Conservation (phyloP, 2,329 filamentous ascomycete genomes). For the Ophidiomyces ophidiicola region DNA sequence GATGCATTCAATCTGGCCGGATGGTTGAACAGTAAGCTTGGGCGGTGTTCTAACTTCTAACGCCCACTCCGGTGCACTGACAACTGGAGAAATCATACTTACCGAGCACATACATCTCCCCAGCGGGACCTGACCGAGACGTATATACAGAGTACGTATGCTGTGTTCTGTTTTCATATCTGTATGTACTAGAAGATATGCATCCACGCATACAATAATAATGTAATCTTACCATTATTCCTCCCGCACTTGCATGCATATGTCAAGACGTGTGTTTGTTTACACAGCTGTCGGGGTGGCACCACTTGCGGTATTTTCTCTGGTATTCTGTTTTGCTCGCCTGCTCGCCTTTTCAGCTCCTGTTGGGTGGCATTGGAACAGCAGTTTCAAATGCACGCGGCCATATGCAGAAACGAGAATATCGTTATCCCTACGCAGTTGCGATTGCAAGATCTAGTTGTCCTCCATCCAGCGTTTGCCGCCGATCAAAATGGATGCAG, state of each 20-base stretch:
- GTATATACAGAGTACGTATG: neutral
- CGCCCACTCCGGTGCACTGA: too few species aligned
- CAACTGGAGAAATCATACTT: neutral
- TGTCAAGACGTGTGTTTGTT: too few species aligned
- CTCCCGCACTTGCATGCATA: too few species aligned
- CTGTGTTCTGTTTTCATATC: conserved; percentile 1
- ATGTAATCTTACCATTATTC: too few species aligned
- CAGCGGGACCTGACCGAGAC: too few species aligned
- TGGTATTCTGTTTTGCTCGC: neutral
- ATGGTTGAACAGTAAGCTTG: conserved; percentile 20
- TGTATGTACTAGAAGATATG: neutral
- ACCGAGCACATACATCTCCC: neutral
- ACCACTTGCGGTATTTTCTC: conserved; percentile 8
- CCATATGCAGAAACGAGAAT: neutral
- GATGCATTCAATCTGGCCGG: conserved; percentile 12
- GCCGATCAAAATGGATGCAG: neutral
- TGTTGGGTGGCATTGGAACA: neutral
- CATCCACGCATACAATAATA: too few species aligned
- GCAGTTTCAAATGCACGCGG: neutral
- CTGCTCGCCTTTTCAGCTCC: neutral
- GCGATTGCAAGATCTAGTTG: neutral
- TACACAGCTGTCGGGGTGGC: neutral
- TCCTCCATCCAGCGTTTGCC: neutral
- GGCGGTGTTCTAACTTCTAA: conserved; percentile 13
- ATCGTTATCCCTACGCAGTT: neutral